Conservation (phyloP, 306 rosid species). For the Gillenia trifoliata region DNA sequence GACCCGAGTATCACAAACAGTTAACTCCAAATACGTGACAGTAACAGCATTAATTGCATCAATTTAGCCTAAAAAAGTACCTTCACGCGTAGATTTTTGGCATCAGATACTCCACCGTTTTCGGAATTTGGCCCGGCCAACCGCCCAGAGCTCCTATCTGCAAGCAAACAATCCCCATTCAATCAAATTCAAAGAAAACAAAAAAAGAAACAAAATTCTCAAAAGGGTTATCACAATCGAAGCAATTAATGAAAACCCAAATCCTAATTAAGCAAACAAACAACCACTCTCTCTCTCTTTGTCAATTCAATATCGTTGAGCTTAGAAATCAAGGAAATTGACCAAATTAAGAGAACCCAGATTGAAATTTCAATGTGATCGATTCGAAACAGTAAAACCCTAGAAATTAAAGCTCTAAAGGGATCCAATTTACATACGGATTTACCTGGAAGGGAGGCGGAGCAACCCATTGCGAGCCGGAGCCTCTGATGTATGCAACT, state of each 20-base stretch:
- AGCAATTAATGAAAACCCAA: neutral
- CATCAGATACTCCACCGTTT: constrained; percentile 62
- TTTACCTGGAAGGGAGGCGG: constrained; percentile 70
- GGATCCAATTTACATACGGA: neutral
- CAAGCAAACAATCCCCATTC: constrained; percentile 22
- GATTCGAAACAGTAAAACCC: neutral
- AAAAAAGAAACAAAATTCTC: constrained; percentile 1
- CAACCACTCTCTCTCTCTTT: neutral
- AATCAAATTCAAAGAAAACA: constrained; percentile 14
- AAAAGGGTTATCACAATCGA: constrained; percentile 6
- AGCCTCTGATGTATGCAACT: neutral
- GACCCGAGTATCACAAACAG: neutral
- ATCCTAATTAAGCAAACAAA: neutral
- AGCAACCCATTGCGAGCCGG: constrained; percentile 59
- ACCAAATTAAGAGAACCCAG: neutral
- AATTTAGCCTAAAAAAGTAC: constrained; percentile 29
- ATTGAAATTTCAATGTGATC: neutral
- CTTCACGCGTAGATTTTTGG: constrained; percentile 91
- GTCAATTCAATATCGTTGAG: constrained; percentile 8
- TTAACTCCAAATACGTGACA: neutral
- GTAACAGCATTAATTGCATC: neutral
- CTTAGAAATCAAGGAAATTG: constrained; percentile 17
- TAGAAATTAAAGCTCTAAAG: neutral
- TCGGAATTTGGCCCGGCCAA: constrained; percentile 55
- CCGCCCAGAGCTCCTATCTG: constrained; percentile 67